Percentiles rank a stretch among this genome's conserved stretches.
Conservation (phyloP, 306 rosid genomes). For the Malus asiatica region DNA sequence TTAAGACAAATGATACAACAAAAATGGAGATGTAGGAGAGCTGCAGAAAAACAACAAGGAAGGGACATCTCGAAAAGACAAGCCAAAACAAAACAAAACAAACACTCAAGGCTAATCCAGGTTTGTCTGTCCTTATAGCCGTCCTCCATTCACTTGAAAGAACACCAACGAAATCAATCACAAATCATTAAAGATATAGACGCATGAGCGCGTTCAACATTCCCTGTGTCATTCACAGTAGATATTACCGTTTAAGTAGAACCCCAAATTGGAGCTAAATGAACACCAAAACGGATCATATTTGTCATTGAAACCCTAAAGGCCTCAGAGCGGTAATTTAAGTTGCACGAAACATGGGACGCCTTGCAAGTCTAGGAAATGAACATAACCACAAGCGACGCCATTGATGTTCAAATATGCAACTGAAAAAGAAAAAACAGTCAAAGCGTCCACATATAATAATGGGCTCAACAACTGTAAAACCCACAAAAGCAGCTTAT, state of each 20-base stretch:
- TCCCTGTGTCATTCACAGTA: neutral
- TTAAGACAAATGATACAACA: neutral
- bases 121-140: too few species aligned
- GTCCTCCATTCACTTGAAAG: too few species aligned
- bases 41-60: neutral
- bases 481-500: conserved; percentile 26
- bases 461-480: conserved; percentile 21
- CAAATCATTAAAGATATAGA: neutral
- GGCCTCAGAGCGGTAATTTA: neutral
- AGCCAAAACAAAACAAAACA: neutral
- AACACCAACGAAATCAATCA: neutral
- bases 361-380: neutral
- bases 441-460: conserved; percentile 14
- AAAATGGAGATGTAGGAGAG: neutral
- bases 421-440: neutral
- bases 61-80: neutral
- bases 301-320: neutral
- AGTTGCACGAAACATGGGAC: neutral
- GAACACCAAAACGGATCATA: neutral
- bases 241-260: neutral
- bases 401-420: neutral
- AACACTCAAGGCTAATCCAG: too few species aligned
- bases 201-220: neutral
- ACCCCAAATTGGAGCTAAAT: neutral
- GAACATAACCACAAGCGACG: neutral